Evolutionary conservation across 495 filamentous ascomycete genomes (phyloP), one percentile per base, ranked within the genome.

Genomic region (Mycothermus thermophilus): DNA sequence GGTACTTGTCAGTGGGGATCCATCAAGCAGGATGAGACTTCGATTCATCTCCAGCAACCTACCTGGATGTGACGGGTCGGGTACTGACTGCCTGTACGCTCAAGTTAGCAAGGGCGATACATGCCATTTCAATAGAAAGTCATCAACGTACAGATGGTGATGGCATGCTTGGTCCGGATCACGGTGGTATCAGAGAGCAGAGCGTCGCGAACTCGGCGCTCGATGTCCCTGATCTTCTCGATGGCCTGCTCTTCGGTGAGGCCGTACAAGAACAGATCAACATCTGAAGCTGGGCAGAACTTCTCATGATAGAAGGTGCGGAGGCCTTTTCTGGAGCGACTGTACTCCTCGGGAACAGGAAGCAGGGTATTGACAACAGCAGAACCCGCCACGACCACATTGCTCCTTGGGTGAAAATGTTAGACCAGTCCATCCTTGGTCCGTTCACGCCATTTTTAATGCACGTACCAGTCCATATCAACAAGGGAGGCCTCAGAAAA

Each of bases 181-280:
- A 77, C 77, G 0, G 80, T 85, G 2, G 74, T 77, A 51, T 88
- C 82, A 13, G 73, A 71, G 15, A 88, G 63, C 37, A 92, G 74
- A 4, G 75, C 70, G 46, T 85, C 74, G 15, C 71, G 73, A 46
- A 92, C 69, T 8, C 57, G 64, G 7, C 58, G 52, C 42, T 88
- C 83, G 44, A 92, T 86, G 33, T 78, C 60, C 44, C 77, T 74
- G 51, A 92, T 86, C 63, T 88, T 88, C 44, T 83, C 73, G 25
- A 84, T 60, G 0, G 79, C 83, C 43, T 83, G 63, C 32, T 72
- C 64, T 41, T 86, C 78, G 17, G 66, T 72, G 43, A 92, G 60
- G 0, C 81, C 82, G 44, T 86, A 83, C 13, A 92, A 47, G 55
- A 88, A 92, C 12, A 92, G 62, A 53, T 92, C 83, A 17, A 92